Conservation (phyloP, 2,329 filamentous ascomycete species). For the Ophiostoma sp. region DNA sequence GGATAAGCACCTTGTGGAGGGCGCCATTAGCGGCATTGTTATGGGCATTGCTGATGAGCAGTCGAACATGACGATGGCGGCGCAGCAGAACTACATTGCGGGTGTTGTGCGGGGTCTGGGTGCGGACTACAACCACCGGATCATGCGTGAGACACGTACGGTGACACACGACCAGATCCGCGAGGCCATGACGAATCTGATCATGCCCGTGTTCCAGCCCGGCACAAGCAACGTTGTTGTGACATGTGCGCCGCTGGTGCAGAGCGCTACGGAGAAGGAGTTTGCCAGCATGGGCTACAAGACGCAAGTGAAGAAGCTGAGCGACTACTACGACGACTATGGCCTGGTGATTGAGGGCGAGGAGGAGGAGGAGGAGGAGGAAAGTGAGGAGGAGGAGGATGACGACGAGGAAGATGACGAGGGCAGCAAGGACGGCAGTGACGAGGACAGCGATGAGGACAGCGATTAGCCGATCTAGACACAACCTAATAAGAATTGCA, state of each 20-base stretch:
- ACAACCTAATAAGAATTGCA: background rate
- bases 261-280: constrained; percentile 69
- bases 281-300: constrained; percentile 74
- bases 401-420: constrained; percentile 53
- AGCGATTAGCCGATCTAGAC: background rate
- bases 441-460: background rate
- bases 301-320: constrained; percentile 66
- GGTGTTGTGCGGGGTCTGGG: constrained; percentile 72
- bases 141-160: constrained; percentile 72
- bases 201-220: constrained; percentile 75
- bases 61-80: constrained; percentile 75
- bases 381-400: constrained; percentile 55
- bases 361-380: constrained; percentile 56
- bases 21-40: constrained; percentile 84
- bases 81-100: constrained; percentile 74
- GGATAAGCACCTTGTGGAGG: constrained; percentile 78
- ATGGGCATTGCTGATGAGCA: constrained; percentile 83
- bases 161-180: constrained; percentile 74
- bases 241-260: constrained; percentile 79
- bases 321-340: constrained; percentile 84
- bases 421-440: constrained; percentile 29
- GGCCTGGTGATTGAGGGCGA: constrained; percentile 63
- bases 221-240: constrained; percentile 78
- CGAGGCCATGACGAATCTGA: constrained; percentile 64
- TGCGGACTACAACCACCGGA: constrained; percentile 69